Percentiles rank a stretch among this genome's conserved stretches.
These are phyloP conservation scores for Emmonsiellopsis sp. DNA, from an alignment of 2,329 filamentous ascomycete species.

Conservation along the genomic window DNA sequence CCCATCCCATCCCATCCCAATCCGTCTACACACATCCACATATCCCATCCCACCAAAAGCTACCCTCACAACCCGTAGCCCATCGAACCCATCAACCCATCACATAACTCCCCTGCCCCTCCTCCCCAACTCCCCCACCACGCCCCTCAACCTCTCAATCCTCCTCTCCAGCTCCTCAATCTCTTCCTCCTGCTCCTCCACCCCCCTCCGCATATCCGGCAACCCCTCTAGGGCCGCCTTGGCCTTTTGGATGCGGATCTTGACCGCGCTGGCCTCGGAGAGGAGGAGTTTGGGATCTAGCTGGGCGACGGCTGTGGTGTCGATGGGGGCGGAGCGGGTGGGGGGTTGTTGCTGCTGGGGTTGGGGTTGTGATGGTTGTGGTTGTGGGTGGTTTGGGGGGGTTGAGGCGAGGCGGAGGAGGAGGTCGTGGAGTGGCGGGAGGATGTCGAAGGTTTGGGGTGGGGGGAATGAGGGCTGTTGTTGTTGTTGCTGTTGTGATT, in stretches of 20 bases:
- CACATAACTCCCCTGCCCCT: constrained; percentile 12
- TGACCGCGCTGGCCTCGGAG: constrained; percentile 66
- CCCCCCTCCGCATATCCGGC: constrained; percentile 35
- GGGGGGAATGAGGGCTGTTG: constrained; percentile 49
- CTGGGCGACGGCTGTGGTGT: constrained; percentile 19
- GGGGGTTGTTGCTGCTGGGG: constrained; percentile 14
- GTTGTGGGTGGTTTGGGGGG: constrained; percentile 22
- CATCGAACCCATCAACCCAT: constrained; percentile 1
- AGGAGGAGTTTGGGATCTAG: constrained; percentile 67
- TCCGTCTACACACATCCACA: background rate
- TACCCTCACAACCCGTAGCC: background rate
- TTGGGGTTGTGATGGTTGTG: constrained; percentile 17
- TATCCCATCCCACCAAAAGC: background rate
- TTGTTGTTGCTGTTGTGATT: constrained; percentile 1
- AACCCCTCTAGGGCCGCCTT: constrained; percentile 39
- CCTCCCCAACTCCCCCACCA: constrained; percentile 32
- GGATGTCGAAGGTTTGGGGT: constrained; percentile 74
- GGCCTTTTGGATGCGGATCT: constrained; percentile 74
- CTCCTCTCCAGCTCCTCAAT: constrained; percentile 33
- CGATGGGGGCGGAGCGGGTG: constrained; percentile 14
- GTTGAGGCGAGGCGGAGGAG: constrained; percentile 60
- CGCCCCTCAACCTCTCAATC: constrained; percentile 28
- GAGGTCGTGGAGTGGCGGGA: constrained; percentile 70
- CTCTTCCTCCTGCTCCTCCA: constrained; percentile 36
- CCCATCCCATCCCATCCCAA: background rate